phyloP scores from a whole-genome alignment of 805 yeast genomes.

The Kodamaea hsintzibuensis region DNA sequence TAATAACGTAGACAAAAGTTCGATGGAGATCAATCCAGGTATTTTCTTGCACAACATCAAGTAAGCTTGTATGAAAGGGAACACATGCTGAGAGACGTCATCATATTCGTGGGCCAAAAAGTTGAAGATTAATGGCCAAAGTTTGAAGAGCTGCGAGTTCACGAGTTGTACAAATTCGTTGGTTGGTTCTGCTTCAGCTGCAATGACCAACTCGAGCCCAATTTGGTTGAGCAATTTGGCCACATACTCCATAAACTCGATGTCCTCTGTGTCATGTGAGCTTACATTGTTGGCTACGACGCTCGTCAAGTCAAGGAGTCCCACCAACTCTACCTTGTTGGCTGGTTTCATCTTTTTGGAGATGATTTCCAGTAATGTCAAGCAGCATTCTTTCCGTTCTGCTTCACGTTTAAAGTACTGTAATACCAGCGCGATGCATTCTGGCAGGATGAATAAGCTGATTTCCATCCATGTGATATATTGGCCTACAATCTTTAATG shows the following conservation, averaged over 20 bases:
- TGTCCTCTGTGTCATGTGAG: slow-evolving; percentile 3
- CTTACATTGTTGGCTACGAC: slow-evolving; percentile 35
- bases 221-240: slow-evolving; percentile 74
- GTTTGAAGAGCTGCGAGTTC: slow-evolving; percentile 24
- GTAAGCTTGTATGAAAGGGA: slow-evolving; percentile 77
- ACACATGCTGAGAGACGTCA: slow-evolving; percentile 81
- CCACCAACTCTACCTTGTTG: slow-evolving; percentile 67
- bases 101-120: slow-evolving; percentile 83
- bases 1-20: slow-evolving; percentile 62
- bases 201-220: slow-evolving; percentile 72
- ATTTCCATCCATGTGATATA: slow-evolving; percentile 95
- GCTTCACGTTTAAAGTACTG: slow-evolving; percentile 51
- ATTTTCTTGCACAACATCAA: slow-evolving; percentile 67
- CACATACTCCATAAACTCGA: slow-evolving; percentile 61
- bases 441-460: slow-evolving; percentile 51
- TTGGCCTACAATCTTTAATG: slow-evolving; percentile 70
- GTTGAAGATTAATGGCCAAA: slow-evolving; percentile 62
- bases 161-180: slow-evolving; percentile 32
- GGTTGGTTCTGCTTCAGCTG: slow-evolving; percentile 52
- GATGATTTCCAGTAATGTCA: slow-evolving; percentile 61
- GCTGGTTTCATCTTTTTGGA: slow-evolving; percentile 77
- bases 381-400: slow-evolving; percentile 59
- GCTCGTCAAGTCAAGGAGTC: slow-evolving; percentile 64
- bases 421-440: slow-evolving; percentile 51
- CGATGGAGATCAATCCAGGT: slow-evolving; percentile 34